Evolutionary conservation across 495 filamentous ascomycete genomes (phyloP), one percentile per base, ranked within the genome.

Genomic region (Aspergillus hancockii): DNA sequence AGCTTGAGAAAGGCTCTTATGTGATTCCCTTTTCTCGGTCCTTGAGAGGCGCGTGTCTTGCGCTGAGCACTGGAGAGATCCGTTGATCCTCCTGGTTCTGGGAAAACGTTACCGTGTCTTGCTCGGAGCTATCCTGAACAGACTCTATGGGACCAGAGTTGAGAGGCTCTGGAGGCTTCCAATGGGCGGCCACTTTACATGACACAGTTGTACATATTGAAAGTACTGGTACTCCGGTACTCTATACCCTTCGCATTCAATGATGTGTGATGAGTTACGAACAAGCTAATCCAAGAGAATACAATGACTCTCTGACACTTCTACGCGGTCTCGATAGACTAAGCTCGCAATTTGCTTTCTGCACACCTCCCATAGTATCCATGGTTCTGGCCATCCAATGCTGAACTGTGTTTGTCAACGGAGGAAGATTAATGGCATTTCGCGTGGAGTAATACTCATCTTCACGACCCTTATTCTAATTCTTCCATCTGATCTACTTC

Each of bases 331-430:
- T 14, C 16, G 9, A 41, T 16, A 7, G 14, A 7, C 38, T 41
- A 40, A 25, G 12, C 18, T 22, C 10, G 43, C 36, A 21, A 25
- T 51, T 21, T 16, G 36, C 52, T 40, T 8, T 23, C 9, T 32
- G 51, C 59, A 57, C 50, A 34, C 63, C 78, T 75, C 79, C 77
- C 73, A 74, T 71, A 80, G 73, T 79, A 82, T 82, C 74, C 77
- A 77, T 74, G 72, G 74, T 74, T 74, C 70, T 70, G 73, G 74
- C 71, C 62, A 63, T 52, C 54, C 74, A 68, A 73, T 80, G 75
- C 79, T 71, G 69, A 76, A 63, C 70, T 78, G 69, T 80, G 76
- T 80, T 81, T 78, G 76, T 82, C 77, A 80, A 58, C 62, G 67
- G 77, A 80, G 77, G 78, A 45, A 81, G 67, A 80, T 71, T 59